Evolutionary conservation across 495 filamentous ascomycete genomes (phyloP).

Genomic region (Sporormia fimetaria): DNA sequence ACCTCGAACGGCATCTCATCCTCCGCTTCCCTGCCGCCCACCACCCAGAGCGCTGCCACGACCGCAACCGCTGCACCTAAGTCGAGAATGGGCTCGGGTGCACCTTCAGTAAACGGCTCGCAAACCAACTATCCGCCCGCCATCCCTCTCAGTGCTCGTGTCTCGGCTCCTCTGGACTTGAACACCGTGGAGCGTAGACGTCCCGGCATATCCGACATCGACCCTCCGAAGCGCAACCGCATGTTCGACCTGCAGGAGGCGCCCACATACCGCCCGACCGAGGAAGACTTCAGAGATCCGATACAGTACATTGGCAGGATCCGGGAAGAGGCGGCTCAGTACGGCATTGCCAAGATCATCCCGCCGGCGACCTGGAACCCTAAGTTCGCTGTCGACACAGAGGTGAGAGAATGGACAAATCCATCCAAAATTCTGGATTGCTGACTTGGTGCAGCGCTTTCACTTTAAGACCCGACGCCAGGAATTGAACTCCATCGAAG

Average conservation of each 20-base stretch:
- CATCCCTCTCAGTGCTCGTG: constrained; percentile 55
- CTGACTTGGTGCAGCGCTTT: constrained; percentile 86
- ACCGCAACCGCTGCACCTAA: constrained; percentile 16
- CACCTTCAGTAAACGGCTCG: constrained; percentile 10
- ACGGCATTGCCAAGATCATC: constrained; percentile 88
- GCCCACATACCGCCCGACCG: constrained; percentile 79
- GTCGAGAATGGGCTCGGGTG: constrained; percentile 15
- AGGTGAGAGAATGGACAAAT: too few relatives aligned
- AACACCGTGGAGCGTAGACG: constrained; percentile 85
- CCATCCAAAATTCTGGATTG: too few relatives aligned
- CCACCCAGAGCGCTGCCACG: too few relatives aligned
- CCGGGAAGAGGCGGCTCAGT: constrained; percentile 66
- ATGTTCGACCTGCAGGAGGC: constrained; percentile 82
- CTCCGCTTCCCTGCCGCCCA: neutral
- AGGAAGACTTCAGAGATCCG: constrained; percentile 90
- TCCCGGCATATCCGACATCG: constrained; percentile 60
- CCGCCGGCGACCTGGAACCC: constrained; percentile 92
- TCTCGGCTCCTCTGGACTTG: constrained; percentile 66
- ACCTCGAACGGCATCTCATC: constrained; percentile 9
- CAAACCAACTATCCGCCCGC: constrained; percentile 23
- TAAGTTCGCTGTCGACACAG: constrained; percentile 89
- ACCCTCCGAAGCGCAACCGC: constrained; percentile 61
- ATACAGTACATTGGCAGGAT: constrained; percentile 89
- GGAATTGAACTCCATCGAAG: constrained; percentile 96
- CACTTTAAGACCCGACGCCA: constrained; percentile 95